Percentiles rank a stretch among this genome's conserved stretches.
Evolutionary conservation across 371 early-diverging fungal genomes (phyloP).

Genomic region (Rhizopus arrhizus): DNA sequence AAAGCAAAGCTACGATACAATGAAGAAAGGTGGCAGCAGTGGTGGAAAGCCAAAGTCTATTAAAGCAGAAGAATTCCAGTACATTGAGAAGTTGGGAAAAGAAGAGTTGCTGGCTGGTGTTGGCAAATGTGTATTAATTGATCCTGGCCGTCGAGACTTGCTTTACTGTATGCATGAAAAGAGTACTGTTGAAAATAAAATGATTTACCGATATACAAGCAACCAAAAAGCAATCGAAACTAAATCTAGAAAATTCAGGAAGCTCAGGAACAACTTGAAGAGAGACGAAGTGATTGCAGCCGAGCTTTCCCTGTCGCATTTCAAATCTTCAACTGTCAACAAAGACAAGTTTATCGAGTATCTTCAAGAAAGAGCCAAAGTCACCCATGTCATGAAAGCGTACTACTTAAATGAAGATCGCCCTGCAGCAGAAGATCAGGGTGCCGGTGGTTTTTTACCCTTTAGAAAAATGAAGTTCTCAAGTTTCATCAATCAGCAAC

Average conservation of each 20-base stretch:
- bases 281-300: neutral
- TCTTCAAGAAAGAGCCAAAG: constrained; percentile 1
- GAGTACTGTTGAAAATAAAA: constrained; percentile 1
- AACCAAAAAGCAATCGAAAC: neutral
- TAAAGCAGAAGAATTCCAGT: neutral
- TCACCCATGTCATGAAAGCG: neutral
- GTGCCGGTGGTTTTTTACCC: neutral
- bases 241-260: constrained; percentile 7
- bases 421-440: neutral
- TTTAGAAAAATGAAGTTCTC: constrained; percentile 12
- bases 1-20: neutral
- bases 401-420: constrained; percentile 7
- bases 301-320: neutral
- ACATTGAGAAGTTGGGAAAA: neutral
- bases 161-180: constrained; percentile 10
- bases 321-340: neutral
- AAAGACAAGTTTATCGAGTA: constrained; percentile 1
- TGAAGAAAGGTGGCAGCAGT: neutral
- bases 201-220: neutral
- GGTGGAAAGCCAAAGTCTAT: neutral
- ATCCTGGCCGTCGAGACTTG: constrained; percentile 5
- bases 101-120: neutral
- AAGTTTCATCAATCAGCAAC: neutral
- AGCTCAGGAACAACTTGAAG: neutral
- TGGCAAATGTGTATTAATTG: neutral